Conservation (phyloP, 495 filamentous ascomycete genomes). For the Acidiella bohemica region DNA sequence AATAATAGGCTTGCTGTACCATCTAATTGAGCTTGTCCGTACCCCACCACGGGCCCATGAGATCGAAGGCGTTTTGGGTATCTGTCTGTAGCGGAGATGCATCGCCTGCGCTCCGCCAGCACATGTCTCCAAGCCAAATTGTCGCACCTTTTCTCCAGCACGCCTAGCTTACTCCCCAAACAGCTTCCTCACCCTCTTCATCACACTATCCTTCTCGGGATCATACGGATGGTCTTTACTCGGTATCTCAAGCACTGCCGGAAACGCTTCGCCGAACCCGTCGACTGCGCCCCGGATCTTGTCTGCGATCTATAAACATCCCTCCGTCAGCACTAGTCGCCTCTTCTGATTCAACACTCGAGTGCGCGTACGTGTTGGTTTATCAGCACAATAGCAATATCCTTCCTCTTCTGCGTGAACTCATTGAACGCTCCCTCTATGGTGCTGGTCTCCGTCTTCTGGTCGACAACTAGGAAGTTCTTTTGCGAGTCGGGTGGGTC, state of each 20-base stretch:
- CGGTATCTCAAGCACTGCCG: constrained; percentile 78
- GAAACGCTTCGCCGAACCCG: constrained; percentile 61
- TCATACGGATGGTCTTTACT: constrained; percentile 99
- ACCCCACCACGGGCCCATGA: too few relatives aligned
- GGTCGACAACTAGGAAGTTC: constrained; percentile 94
- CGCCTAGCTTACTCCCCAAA: constrained; percentile 53
- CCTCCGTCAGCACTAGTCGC: too few relatives aligned
- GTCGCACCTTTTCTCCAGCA: too few relatives aligned
- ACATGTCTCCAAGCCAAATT: too few relatives aligned
- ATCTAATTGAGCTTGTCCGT: too few relatives aligned
- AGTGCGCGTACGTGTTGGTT: constrained; percentile 74
- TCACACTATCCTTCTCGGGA: constrained; percentile 95
- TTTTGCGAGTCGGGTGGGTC: constrained; percentile 72
- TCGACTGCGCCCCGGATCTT: constrained; percentile 74
- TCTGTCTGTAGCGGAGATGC: too few relatives aligned
- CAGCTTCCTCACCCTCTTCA: constrained; percentile 76
- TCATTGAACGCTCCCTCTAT: constrained; percentile 87
- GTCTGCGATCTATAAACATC: constrained; percentile 62
- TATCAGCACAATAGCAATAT: constrained; percentile 90
- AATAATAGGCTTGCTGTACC: too few relatives aligned
- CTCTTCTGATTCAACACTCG: too few relatives aligned
- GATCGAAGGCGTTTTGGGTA: too few relatives aligned
- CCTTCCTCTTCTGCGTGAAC: constrained; percentile 79
- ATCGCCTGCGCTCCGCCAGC: too few relatives aligned
- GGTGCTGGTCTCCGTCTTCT: constrained; percentile 71